phyloP scores from a whole-genome alignment of 805 yeast species.

The Zygoascus flipseniorum region DNA sequence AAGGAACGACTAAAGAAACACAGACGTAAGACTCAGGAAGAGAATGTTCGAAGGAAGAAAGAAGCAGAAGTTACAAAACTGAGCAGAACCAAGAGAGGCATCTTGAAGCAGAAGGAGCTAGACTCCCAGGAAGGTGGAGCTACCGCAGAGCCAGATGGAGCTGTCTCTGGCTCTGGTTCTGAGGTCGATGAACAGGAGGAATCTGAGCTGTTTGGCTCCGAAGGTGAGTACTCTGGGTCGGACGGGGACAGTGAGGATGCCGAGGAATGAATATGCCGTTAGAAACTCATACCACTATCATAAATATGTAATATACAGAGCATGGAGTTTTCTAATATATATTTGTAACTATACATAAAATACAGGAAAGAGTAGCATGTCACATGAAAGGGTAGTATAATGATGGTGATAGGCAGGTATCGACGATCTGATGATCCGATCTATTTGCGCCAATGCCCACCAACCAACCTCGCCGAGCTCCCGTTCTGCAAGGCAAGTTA shows the following conservation, averaged over 20 bases:
- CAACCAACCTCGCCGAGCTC: too few relatives aligned
- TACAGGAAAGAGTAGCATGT: too few relatives aligned
- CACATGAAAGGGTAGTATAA: too few relatives aligned
- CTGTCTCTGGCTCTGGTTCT: slow-evolving; percentile 28
- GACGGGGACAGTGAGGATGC: not conserved
- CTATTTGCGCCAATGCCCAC: too few relatives aligned
- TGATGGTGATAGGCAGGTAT: too few relatives aligned
- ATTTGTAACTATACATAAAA: too few relatives aligned
- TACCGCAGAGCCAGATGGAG: slow-evolving; percentile 21
- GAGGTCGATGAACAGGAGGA: slow-evolving; percentile 34
- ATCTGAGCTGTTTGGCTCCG: not conserved
- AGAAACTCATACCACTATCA: too few relatives aligned
- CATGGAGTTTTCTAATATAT: too few relatives aligned
- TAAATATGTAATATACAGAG: too few relatives aligned
- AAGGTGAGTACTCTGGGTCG: not conserved
- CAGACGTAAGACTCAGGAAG: slow-evolving; percentile 72
- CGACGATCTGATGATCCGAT: too few relatives aligned
- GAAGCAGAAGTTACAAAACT: slow-evolving; percentile 67
- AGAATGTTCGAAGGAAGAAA: slow-evolving; percentile 62
- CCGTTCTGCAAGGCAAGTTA: too few relatives aligned
- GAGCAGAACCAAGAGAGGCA: slow-evolving; percentile 54
- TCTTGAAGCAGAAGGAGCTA: slow-evolving; percentile 24
- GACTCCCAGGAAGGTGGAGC: slow-evolving; percentile 8
- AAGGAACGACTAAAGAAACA: slow-evolving; percentile 55
- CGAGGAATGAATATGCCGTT: not conserved